These are phyloP conservation scores for Iris macrosiphon DNA, from an alignment of 106 monocot genomes.

Conservation along the genomic window DNA sequence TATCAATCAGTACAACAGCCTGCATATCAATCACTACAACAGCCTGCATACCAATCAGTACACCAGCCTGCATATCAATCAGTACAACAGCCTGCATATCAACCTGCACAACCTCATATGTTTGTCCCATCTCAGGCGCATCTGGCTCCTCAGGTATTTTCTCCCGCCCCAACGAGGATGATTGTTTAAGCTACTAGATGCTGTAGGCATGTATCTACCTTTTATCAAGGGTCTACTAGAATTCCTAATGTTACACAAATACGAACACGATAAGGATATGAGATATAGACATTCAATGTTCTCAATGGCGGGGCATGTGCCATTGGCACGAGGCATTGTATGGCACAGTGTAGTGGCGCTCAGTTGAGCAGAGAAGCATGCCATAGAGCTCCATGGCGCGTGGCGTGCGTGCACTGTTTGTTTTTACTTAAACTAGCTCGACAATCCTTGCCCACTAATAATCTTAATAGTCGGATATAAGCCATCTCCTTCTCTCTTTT, in stretches of 20 bases:
- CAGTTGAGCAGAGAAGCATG: no score
- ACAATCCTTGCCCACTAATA: no score
- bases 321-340: no score
- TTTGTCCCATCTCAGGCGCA: constrained; percentile 63
- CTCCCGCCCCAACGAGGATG: neutral
- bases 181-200: neutral
- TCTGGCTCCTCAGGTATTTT: constrained; percentile 41
- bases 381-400: no score
- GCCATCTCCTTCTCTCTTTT: no score
- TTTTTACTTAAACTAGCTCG: no score
- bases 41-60: constrained; percentile 34
- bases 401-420: no score
- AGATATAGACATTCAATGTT: neutral
- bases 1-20: constrained; percentile 45
- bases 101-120: constrained; percentile 26
- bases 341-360: no score
- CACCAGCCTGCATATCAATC: constrained; percentile 33
- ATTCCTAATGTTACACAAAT: no score
- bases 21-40: constrained; percentile 16
- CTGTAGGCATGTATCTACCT: neutral
- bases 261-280: neutral
- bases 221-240: no score
- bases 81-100: neutral
- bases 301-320: no score
- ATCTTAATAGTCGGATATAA: no score